These are phyloP conservation scores for Aspergillus udagawae DNA, from an alignment of 2,329 filamentous ascomycete species.

Conservation along the genomic window DNA sequence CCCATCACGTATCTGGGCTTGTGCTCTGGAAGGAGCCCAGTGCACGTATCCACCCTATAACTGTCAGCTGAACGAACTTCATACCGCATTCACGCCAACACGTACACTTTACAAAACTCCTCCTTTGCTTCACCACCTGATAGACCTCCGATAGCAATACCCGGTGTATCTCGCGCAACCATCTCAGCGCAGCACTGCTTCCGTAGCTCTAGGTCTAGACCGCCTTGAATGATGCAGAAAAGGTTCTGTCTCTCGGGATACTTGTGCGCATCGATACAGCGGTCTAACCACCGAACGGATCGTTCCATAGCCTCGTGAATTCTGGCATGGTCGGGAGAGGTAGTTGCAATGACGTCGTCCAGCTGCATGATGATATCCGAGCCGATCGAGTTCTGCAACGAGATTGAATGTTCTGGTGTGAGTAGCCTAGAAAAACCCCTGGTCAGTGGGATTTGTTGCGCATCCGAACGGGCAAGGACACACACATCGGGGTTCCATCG, in stretches of 20 bases:
- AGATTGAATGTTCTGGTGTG: slow-evolving; percentile 95
- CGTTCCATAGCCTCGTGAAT: slow-evolving; percentile 95
- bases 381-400: slow-evolving; percentile 92
- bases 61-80: slow-evolving; percentile 7
- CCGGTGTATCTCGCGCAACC: slow-evolving; percentile 85
- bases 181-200: slow-evolving; percentile 80
- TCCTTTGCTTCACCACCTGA: slow-evolving; percentile 93
- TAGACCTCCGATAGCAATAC: slow-evolving; percentile 92
- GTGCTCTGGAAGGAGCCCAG: slow-evolving; percentile 73
- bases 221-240: slow-evolving; percentile 98
- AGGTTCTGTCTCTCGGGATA: slow-evolving; percentile 82
- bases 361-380: slow-evolving; percentile 99
- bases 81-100: background rate
- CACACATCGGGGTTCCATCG: slow-evolving; percentile 83
- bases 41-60: slow-evolving; percentile 70
- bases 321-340: slow-evolving; percentile 78
- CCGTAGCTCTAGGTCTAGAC: slow-evolving; percentile 81
- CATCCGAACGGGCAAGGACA: background rate
- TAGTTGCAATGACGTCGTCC: slow-evolving; percentile 95
- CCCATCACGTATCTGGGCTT: slow-evolving; percentile 99
- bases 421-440: slow-evolving; percentile 56
- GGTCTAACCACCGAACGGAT: slow-evolving; percentile 91
- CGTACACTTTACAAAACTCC: slow-evolving; percentile 78
- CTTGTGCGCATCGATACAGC: slow-evolving; percentile 85
- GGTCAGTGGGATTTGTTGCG: background rate